Evolutionary conservation across 148 eudicot species (phyloP).

Genomic region (Pharnaceum exiguum): DNA sequence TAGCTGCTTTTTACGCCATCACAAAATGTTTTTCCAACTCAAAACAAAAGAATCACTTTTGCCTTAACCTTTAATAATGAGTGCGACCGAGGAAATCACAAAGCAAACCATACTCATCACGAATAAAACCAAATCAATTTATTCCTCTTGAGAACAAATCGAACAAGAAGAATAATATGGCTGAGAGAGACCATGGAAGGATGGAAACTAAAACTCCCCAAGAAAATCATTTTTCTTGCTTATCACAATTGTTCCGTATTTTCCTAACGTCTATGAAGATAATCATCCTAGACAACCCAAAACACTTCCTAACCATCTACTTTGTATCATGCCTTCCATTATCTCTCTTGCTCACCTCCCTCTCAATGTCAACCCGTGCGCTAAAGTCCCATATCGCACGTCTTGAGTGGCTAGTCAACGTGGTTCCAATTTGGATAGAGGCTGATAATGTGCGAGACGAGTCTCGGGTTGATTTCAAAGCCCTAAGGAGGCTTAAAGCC

Average conservation of each 20-base stretch:
- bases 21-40: too few species aligned
- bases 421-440: constrained; percentile 5
- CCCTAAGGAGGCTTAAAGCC: constrained; percentile 22
- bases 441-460: constrained; percentile 5
- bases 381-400: constrained; percentile 2
- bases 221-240: not conserved
- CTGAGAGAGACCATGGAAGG: too few species aligned
- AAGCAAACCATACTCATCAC: too few species aligned
- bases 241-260: constrained; percentile 8
- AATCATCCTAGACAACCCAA: constrained; percentile 13
- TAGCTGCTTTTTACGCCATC: too few species aligned
- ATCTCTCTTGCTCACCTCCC: constrained; percentile 17
- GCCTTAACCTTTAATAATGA: too few species aligned
- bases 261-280: constrained; percentile 17
- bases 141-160: too few species aligned
- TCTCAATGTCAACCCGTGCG: too few species aligned
- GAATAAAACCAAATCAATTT: too few species aligned
- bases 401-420: constrained; percentile 10
- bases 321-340: constrained; percentile 15
- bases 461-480: constrained; percentile 13
- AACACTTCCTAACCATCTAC: constrained; percentile 11
- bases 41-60: too few species aligned
- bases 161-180: too few species aligned
- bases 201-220: not conserved
- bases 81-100: too few species aligned